Percentiles rank a stretch among this genome's conserved stretches.
Conservation (phyloP, 495 filamentous ascomycete genomes). For the Penicillium coprophilum region DNA sequence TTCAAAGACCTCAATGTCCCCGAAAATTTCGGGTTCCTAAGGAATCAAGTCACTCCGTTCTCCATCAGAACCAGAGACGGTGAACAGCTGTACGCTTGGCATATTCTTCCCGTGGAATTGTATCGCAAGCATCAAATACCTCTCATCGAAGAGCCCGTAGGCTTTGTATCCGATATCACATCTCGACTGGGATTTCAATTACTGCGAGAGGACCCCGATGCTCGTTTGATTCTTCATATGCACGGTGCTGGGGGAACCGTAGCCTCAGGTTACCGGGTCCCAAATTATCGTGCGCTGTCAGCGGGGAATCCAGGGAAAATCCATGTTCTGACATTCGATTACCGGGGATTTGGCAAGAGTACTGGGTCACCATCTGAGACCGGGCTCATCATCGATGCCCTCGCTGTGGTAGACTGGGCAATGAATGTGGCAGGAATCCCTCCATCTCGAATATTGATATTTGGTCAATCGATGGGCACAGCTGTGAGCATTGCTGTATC, state of each 20-base stretch:
- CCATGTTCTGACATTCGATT: constrained; percentile 69
- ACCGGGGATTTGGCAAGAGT: constrained; percentile 75
- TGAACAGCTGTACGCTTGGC: constrained; percentile 67
- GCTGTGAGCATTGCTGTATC: constrained; percentile 66
- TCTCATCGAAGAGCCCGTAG: constrained; percentile 50
- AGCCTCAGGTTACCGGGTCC: constrained; percentile 59
- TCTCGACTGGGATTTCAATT: constrained; percentile 56
- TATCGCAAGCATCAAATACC: constrained; percentile 57
- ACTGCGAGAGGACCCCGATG: constrained; percentile 60
- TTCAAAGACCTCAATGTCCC: constrained; percentile 49
- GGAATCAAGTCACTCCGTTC: constrained; percentile 69
- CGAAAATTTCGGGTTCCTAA: constrained; percentile 50
- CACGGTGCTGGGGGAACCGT: constrained; percentile 62
- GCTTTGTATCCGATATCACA: constrained; percentile 55
- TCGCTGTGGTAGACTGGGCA: constrained; percentile 65
- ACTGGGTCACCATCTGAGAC: constrained; percentile 68
- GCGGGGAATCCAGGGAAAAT: constrained; percentile 54
- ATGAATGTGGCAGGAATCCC: constrained; percentile 60
- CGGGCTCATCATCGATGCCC: constrained; percentile 69
- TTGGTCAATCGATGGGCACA: constrained; percentile 79
- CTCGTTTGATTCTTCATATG: constrained; percentile 58
- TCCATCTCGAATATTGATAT: constrained; percentile 64
- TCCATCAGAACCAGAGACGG: constrained; percentile 56
- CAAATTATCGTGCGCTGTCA: constrained; percentile 62
- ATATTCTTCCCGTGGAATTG: constrained; percentile 64